phyloP scores from a whole-genome alignment of 1,139 yeast species.

The Arxiozyma telluris region DNA sequence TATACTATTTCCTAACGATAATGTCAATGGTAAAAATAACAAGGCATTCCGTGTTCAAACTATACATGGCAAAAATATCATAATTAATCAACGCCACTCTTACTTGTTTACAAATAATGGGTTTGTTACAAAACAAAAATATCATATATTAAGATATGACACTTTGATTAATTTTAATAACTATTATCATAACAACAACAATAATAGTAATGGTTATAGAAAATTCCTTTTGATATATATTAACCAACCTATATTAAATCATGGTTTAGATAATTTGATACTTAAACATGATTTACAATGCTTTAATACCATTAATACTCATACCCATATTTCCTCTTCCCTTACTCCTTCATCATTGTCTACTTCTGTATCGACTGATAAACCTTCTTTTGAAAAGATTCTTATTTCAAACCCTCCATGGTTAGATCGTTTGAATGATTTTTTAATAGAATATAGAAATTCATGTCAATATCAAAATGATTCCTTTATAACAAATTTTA shows the following conservation, averaged over 20 bases:
- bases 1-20: conserved; percentile 33
- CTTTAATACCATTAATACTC: background rate
- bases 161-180: conserved; percentile 38
- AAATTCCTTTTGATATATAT: conserved; percentile 44
- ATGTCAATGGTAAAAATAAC: background rate
- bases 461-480: conserved; percentile 3
- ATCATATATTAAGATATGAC: conserved; percentile 38
- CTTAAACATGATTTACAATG: background rate
- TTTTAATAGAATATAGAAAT: conserved; percentile 22
- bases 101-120: conserved; percentile 48
- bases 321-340: background rate
- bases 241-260: conserved; percentile 37
- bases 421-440: conserved; percentile 20
- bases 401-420: conserved; percentile 21
- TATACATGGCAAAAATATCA: conserved; percentile 35
- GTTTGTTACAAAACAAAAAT: conserved; percentile 41
- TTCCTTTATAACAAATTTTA: conserved; percentile 9
- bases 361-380: conserved; percentile 1
- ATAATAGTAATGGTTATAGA: conserved; percentile 25
- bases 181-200: conserved; percentile 31
- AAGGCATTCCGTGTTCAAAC: conserved; percentile 36
- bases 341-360: background rate
- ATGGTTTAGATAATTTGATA: background rate
- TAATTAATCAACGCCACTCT: background rate
- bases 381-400: conserved; percentile 15